Evolutionary conservation across 495 filamentous ascomycete genomes (phyloP), one percentile per base, ranked within the genome.

Genomic region (Aspergillus olivimuriae): DNA sequence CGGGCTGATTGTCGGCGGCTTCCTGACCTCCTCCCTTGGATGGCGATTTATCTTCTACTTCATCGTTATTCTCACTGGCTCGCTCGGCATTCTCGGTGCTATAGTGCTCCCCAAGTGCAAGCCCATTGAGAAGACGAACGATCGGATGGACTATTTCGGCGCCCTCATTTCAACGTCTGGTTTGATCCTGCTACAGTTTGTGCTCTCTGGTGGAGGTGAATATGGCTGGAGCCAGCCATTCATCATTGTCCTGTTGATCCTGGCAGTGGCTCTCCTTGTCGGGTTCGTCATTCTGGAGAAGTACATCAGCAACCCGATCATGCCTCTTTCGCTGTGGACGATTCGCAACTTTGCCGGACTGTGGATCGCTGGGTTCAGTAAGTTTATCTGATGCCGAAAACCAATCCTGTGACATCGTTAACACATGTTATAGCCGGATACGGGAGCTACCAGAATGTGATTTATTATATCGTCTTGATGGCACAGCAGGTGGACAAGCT

Each of bases 201-300:
- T 66, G 3, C 56, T 66, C 1, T 66, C 62, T 4, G 57, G 62
- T 34, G 62, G 62, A 1, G 60, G 62, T 34, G 41, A 45, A 4
- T 66, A 67, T n/a, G 74, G 74, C 19, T 77, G 75, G 74, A 45
- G 48, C 4, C 55, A 46, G 4, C 65, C 72, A 0, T 75, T 76
- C 42, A 61, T 72, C 39, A 66, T 70, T 36, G 61, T 58, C 5
- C 60, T 76, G 0, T 47, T 77, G 15, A 52, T 74, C 31, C 22
- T 70, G 2, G 61, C 70, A 2, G 41, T 74, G 24, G 44, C 52
- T 7, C 54, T 69, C 16, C 61, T 76, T 17, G 53, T 51, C 16
- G 63, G 47, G 4, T 77, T 77, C 40, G 46, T 50, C 4, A 7
- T 67, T 17, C 35, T 55, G 17, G 55, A 66, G 43, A 61, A 60